Base-by-base conservation (phyloP, 2,329 filamentous ascomycete species). In the Xylaria sp. region DNA sequence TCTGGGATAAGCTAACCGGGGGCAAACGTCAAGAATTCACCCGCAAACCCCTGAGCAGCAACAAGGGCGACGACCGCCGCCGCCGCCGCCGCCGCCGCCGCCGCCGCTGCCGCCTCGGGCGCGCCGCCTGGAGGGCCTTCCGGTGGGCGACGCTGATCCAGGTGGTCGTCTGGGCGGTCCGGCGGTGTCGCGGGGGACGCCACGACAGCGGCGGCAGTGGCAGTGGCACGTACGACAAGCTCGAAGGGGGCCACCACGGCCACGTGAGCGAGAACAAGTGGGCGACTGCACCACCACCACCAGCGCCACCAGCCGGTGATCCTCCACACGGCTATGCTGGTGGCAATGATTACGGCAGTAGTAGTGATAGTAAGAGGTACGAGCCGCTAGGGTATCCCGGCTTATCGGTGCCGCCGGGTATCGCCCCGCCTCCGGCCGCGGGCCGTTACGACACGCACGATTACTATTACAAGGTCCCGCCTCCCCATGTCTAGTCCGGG, bases 111-210 rank as follows among this genome's bases (percentile, higher is more conserved):
- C 5, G 29, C 29, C 9, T 37, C 13, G 34, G 24, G 7, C 50
- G 40, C 42, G 17, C 40, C 9, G 48, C 56, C 18, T 56, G 56
- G 53, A 54, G 45, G 11, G 45, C 60, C 8, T 49, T 63, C 17
- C 37, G 24, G 34, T 56, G 54, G 39, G 48, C 46, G 38, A 61
- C 58, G 37, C 44, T 47, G 20, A 39, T 63, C 17, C 49, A 54
- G 48, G 11, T 43, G 11, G 19, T 52, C 17, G 34, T 61, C 42
- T 57, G 53, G 56, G 38, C 40, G 4, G 37, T 24, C 38, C 56
- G 55, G 45, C 54, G 56, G 42, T 7, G 39, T 48, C 37, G 29
- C 17, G 16, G 13, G 4, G 24, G 18, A 39, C 13, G n/a, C 38
- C n/a, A 20, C 2, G 39, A 39, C 2, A 26, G 34, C 1, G 39